Conservation (phyloP, 805 yeast genomes). For the Lipomyces chichibuensis region DNA sequence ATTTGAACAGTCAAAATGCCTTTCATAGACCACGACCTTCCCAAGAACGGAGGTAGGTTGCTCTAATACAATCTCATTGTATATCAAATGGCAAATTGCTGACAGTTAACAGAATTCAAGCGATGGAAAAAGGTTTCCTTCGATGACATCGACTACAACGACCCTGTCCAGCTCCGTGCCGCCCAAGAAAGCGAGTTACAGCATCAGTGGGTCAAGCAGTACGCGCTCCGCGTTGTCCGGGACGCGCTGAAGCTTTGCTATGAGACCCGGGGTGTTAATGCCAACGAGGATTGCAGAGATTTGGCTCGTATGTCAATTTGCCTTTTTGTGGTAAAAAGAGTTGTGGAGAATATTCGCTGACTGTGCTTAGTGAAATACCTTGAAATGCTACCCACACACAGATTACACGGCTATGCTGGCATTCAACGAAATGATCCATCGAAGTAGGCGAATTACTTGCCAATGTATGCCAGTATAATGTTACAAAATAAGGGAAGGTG, state of each 20-base stretch:
- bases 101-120: constrained; percentile 1
- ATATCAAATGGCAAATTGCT: neutral
- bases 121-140: constrained; percentile 59
- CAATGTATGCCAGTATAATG: neutral
- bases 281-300: constrained; percentile 77
- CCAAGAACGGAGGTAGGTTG: constrained; percentile 2
- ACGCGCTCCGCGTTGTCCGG: constrained; percentile 65
- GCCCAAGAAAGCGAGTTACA: constrained; percentile 80
- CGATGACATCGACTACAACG: constrained; percentile 77
- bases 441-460: constrained; percentile 48
- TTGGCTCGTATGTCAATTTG: constrained; percentile 58
- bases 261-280: constrained; percentile 64
- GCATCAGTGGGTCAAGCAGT: constrained; percentile 76
- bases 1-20: neutral
- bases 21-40: constrained; percentile 8
- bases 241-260: constrained; percentile 76
- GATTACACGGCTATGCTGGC: constrained; percentile 75
- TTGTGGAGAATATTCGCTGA: neutral
- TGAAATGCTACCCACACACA: constrained; percentile 71
- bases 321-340: neutral
- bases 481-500: neutral
- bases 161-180: constrained; percentile 60
- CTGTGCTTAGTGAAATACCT: constrained; percentile 53
- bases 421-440: constrained; percentile 88
- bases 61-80: neutral